Conservation (phyloP, 371 early-diverging fungal species). For the Mortierella sp. region DNA sequence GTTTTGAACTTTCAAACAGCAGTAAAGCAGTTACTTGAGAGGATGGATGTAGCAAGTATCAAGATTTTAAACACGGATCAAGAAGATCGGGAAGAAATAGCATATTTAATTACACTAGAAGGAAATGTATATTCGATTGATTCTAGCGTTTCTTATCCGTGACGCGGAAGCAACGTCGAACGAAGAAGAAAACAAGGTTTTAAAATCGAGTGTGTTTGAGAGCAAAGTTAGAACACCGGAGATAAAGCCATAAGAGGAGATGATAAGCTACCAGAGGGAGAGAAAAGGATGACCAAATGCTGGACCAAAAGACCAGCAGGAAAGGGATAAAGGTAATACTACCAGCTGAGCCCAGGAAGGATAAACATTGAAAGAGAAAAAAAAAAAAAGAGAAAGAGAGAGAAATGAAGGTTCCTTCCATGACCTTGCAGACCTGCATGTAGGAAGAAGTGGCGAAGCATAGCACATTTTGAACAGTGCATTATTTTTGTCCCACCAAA, state of each 20-base stretch:
- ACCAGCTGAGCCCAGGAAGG: background rate
- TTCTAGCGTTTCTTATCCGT: conserved; percentile 1
- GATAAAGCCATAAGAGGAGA: conserved; percentile 2
- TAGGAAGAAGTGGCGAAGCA: background rate
- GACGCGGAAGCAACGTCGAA: background rate
- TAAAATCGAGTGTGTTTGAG: background rate
- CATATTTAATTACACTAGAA: background rate
- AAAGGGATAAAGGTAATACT: background rate
- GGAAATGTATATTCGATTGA: background rate
- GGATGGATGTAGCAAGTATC: background rate
- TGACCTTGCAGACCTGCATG: background rate
- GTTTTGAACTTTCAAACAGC: conserved; percentile 2
- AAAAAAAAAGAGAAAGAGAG: background rate
- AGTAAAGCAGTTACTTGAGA: background rate
- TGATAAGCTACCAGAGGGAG: no score
- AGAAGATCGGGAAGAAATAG: background rate
- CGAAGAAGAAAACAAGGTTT: background rate
- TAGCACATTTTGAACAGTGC: no score
- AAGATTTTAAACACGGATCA: background rate
- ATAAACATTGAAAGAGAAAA: conserved; percentile 5
- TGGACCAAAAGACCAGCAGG: background rate
- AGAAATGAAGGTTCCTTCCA: no score
- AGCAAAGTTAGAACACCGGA: background rate
- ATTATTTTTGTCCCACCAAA: no score
- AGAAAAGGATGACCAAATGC: background rate